Evolutionary conservation across 805 yeast species (phyloP).

Genomic region (Pichia deserticola): DNA sequence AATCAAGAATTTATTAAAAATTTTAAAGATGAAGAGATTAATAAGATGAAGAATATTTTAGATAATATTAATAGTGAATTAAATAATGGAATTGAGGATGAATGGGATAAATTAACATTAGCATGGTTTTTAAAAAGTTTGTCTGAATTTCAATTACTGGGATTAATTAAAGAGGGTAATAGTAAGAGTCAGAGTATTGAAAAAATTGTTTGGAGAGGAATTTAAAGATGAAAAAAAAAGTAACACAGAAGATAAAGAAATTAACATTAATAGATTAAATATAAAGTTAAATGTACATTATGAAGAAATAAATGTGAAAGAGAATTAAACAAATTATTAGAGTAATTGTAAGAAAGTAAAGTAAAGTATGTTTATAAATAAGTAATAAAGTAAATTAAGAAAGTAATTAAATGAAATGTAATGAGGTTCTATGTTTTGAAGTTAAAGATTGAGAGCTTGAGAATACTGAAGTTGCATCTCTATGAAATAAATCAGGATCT

Average conservation of each 20-base stretch:
- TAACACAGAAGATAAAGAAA: too few relatives aligned
- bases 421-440: slow-evolving; percentile 8
- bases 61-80: slow-evolving; percentile 15
- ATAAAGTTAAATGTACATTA: background rate
- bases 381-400: background rate
- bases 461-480: background rate
- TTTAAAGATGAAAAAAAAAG: slow-evolving; percentile 24
- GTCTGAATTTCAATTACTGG: slow-evolving; percentile 61
- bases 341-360: background rate
- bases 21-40: slow-evolving; percentile 1
- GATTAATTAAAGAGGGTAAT: slow-evolving; percentile 56
- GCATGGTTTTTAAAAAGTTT: slow-evolving; percentile 73
- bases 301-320: background rate
- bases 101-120: slow-evolving; percentile 58
- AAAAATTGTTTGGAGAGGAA: slow-evolving; percentile 63
- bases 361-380: background rate
- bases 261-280: too few relatives aligned
- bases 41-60: background rate
- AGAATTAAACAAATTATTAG: background rate
- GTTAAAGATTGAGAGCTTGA: background rate
- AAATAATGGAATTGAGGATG: slow-evolving; percentile 31
- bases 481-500: slow-evolving; percentile 2
- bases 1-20: background rate
- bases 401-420: slow-evolving; percentile 4
- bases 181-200: slow-evolving; percentile 61